phyloP scores from a whole-genome alignment of 306 rosid species.

The Vicia villosa region DNA sequence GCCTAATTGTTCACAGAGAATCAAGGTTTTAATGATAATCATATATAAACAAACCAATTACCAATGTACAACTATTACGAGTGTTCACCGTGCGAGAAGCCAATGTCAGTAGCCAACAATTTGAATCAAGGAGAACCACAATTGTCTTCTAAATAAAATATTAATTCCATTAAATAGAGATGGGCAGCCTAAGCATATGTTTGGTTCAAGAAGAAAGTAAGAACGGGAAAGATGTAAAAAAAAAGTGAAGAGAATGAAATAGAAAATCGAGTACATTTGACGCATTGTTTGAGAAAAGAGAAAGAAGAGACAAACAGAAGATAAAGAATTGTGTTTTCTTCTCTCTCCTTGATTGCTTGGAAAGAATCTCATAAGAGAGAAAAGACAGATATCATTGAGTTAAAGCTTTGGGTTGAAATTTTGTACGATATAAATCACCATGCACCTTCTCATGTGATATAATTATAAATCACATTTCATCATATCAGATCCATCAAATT shows the following conservation, averaged over 20 bases:
- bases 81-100: slow-evolving; percentile 8
- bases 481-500: too few relatives aligned
- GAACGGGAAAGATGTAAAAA: not conserved
- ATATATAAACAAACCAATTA: too few relatives aligned
- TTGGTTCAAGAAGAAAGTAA: not conserved
- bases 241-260: not conserved
- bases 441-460: too few relatives aligned
- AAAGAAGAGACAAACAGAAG: not conserved
- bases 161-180: not conserved
- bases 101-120: not conserved
- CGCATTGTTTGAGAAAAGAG: not conserved
- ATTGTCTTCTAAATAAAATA: slow-evolving; percentile 15
- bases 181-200: not conserved
- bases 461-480: too few relatives aligned
- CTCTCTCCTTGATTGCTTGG: not conserved
- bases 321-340: not conserved
- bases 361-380: not conserved
- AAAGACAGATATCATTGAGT: not conserved
- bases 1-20: slow-evolving; percentile 18
- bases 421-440: too few relatives aligned
- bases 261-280: not conserved
- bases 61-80: too few relatives aligned
- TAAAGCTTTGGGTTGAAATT: too few relatives aligned
- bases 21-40: too few relatives aligned
- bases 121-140: slow-evolving; percentile 13